Evolutionary conservation across 73 alveolate genomes (phyloP).

Genomic region (Paramecium sonneborni): DNA sequence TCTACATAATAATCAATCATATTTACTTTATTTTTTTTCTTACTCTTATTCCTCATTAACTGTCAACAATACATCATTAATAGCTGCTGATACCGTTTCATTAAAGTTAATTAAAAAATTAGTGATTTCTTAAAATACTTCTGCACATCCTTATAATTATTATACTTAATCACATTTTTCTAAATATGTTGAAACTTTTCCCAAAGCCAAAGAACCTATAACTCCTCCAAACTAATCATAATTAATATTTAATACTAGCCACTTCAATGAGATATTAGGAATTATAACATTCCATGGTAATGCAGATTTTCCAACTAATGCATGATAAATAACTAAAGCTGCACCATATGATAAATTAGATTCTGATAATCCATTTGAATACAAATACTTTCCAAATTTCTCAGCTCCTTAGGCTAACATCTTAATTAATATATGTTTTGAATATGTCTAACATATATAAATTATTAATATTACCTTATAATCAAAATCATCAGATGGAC

Average conservation of each 20-base stretch:
- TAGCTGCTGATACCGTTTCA: neutral
- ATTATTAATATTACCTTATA: neutral
- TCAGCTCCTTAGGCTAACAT: conserved; percentile 16
- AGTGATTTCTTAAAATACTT: conserved; percentile 17
- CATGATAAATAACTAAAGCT: conserved; percentile 29
- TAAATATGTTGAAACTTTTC: neutral
- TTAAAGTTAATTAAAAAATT: neutral
- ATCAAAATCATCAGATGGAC: conserved; percentile 11
- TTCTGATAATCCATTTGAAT: neutral
- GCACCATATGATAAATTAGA: conserved; percentile 43
- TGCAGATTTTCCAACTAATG: neutral
- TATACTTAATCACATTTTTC: conserved; percentile 31
- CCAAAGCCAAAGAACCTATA: conserved; percentile 19
- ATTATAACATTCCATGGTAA: conserved; percentile 46
- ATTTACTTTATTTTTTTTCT: neutral
- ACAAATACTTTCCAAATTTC: neutral
- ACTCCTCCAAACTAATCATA: conserved; percentile 2
- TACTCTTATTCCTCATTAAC: neutral
- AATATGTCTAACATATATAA: neutral
- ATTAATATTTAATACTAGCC: neutral
- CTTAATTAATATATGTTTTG: neutral
- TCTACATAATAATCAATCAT: neutral
- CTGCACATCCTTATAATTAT: conserved; percentile 26
- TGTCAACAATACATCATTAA: neutral
- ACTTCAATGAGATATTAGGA: neutral